phyloP scores from a whole-genome alignment of 2,329 filamentous ascomycete species.

The Aureobasidium subglaciale region DNA sequence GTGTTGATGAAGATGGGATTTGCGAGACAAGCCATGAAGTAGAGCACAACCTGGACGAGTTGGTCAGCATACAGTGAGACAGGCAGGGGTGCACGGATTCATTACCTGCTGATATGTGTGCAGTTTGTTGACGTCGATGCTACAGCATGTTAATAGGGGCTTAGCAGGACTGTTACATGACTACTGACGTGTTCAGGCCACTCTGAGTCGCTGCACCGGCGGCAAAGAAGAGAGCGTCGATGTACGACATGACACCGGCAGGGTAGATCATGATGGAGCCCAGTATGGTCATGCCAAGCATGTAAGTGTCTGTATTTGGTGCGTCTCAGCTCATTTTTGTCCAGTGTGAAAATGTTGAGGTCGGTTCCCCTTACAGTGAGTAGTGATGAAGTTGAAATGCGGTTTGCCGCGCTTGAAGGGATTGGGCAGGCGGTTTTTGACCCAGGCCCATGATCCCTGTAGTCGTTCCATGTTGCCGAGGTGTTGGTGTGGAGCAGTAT shows the following conservation, averaged over 20 bases:
- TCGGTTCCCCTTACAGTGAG: constrained; percentile 57
- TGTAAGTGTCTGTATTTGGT: constrained; percentile 61
- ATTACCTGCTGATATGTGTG: constrained; percentile 41
- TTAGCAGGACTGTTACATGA: background rate
- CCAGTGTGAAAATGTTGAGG: background rate
- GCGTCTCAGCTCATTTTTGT: background rate
- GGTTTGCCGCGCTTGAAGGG: constrained; percentile 37
- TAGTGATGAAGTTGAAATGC: constrained; percentile 73
- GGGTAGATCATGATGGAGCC: constrained; percentile 72
- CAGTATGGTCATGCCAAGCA: constrained; percentile 65
- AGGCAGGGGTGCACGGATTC: background rate
- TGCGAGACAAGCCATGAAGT: constrained; percentile 62
- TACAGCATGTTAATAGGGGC: constrained; percentile 20
- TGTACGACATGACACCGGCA: constrained; percentile 59
- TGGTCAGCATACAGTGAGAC: background rate
- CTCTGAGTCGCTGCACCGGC: constrained; percentile 84
- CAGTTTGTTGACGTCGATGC: constrained; percentile 43
- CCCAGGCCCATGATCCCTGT: constrained; percentile 19
- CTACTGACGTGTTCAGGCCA: constrained; percentile 68
- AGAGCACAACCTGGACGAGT: constrained; percentile 57
- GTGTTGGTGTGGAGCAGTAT: constrained; percentile 2
- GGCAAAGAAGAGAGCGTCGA: constrained; percentile 86
- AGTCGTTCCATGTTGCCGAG: constrained; percentile 17
- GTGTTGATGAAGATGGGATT: constrained; percentile 82
- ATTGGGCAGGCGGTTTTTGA: constrained; percentile 18